These are phyloP conservation scores for Gossypium gossypioides DNA, from an alignment of 441 rosid species.

Conservation along the genomic window DNA sequence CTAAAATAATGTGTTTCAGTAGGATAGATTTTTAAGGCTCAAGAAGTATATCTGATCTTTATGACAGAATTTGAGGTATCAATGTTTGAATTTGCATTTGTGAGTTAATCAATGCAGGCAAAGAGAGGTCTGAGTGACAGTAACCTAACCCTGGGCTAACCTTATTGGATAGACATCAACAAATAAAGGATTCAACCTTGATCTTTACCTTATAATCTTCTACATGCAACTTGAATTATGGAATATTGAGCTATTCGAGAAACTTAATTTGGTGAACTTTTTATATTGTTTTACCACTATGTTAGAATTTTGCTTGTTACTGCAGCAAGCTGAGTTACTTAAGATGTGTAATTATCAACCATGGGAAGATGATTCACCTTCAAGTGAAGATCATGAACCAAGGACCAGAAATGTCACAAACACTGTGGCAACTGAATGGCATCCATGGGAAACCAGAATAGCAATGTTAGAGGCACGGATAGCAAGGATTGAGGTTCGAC, in stretches of 20 bases:
- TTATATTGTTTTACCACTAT: not conserved
- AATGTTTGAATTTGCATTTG: not conserved
- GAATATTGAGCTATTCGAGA: not conserved
- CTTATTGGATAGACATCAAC: too few relatives aligned
- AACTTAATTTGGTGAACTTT: not conserved
- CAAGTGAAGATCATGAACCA: constrained; percentile 13
- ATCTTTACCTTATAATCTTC: not conserved
- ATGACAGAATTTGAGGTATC: not conserved
- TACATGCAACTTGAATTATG: not conserved
- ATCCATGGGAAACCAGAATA: constrained; percentile 18
- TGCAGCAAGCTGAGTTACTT: constrained; percentile 15
- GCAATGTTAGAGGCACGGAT: constrained; percentile 19
- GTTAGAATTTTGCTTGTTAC: not conserved
- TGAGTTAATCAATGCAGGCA: not conserved
- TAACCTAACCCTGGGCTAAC: too few relatives aligned
- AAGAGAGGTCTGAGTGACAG: not conserved
- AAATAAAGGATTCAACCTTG: not conserved
- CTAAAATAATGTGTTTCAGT: not conserved
- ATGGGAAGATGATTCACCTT: constrained; percentile 23
- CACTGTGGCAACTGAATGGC: not conserved
- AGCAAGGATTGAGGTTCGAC: constrained; percentile 21
- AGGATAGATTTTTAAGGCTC: not conserved
- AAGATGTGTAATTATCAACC: constrained; percentile 25
- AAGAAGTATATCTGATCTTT: not conserved
- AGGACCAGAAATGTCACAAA: constrained; percentile 9